Percentiles rank a stretch among this genome's conserved stretches.
Conservation (phyloP, 208 protist genomes). For the Angomonas ambiguus region DNA sequence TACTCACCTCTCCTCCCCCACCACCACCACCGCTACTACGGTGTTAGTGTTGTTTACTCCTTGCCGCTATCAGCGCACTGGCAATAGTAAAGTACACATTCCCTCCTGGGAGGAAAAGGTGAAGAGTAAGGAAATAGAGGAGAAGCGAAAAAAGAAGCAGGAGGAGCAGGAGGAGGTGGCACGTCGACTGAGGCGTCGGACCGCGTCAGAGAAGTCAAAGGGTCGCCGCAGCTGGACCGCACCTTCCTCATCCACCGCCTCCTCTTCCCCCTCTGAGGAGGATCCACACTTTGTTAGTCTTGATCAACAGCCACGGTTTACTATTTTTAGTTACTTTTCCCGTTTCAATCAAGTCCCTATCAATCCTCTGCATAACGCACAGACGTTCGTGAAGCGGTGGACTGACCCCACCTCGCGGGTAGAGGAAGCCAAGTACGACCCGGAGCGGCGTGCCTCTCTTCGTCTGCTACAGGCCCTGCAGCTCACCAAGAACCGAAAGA, state of each 20-base stretch:
- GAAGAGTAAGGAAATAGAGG: not conserved
- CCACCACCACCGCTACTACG: no score
- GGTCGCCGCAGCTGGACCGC: no score
- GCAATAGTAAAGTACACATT: no score
- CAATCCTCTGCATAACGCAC: not conserved
- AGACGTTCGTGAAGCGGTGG: not conserved
- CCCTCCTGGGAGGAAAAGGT: not conserved
- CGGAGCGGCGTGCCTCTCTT: not conserved
- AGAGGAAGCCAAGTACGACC: not conserved
- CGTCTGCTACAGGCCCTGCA: slow-evolving; percentile 33
- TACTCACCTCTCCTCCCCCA: no score
- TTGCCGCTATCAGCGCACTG: no score
- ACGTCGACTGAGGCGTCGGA: slow-evolving; percentile 16
- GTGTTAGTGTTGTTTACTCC: no score
- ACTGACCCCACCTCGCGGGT: not conserved
- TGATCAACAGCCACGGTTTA: not conserved
- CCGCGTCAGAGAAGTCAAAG: no score
- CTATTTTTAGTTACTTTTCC: not conserved
- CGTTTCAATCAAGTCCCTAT: not conserved
- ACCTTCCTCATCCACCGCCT: no score
- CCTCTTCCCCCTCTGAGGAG: no score
- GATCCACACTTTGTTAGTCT: not conserved
- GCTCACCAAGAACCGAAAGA: slow-evolving; percentile 17
- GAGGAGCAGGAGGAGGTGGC: slow-evolving; percentile 15
- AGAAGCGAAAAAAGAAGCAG: slow-evolving; percentile 19